Evolutionary conservation across 768 basidiomycete genomes (phyloP).

Genomic region (Leucosporidium creatinivorum): DNA sequence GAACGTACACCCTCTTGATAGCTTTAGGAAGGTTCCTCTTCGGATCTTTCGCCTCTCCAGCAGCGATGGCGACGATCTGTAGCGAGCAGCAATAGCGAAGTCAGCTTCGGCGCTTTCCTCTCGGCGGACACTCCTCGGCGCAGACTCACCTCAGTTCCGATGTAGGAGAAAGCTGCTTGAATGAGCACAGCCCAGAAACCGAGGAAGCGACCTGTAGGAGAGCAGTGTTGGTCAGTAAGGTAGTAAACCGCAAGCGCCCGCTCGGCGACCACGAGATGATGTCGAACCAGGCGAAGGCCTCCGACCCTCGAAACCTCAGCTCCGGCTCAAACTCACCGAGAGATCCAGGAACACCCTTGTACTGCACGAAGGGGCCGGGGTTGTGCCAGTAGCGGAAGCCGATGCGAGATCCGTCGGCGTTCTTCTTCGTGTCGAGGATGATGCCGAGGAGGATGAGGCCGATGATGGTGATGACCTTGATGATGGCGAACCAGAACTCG

Average conservation of each 20-base stretch:
- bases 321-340: slow-evolving; percentile 13
- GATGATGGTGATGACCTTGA: slow-evolving; percentile 36
- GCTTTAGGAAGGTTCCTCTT: slow-evolving; percentile 36
- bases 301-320: slow-evolving; percentile 48
- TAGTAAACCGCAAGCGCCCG: too few relatives aligned
- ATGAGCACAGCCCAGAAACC: slow-evolving; percentile 61
- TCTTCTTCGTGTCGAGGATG: not conserved
- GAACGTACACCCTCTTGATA: slow-evolving; percentile 19
- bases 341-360: slow-evolving; percentile 50
- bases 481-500: slow-evolving; percentile 44
- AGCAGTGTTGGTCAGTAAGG: slow-evolving; percentile 44
- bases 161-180: slow-evolving; percentile 48
- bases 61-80: slow-evolving; percentile 44
- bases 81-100: too few relatives aligned
- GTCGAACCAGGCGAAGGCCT: too few relatives aligned
- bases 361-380: slow-evolving; percentile 79
- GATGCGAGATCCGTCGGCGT: slow-evolving; percentile 12
- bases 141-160: slow-evolving; percentile 44
- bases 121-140: not conserved
- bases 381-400: slow-evolving; percentile 47
- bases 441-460: slow-evolving; percentile 49
- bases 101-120: not conserved
- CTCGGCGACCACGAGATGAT: too few relatives aligned
- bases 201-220: slow-evolving; percentile 61
- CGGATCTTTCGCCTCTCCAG: slow-evolving; percentile 47